Evolutionary conservation across 164 flowering plant species (phyloP).

Genomic region (Chimonanthus salicifolius): DNA sequence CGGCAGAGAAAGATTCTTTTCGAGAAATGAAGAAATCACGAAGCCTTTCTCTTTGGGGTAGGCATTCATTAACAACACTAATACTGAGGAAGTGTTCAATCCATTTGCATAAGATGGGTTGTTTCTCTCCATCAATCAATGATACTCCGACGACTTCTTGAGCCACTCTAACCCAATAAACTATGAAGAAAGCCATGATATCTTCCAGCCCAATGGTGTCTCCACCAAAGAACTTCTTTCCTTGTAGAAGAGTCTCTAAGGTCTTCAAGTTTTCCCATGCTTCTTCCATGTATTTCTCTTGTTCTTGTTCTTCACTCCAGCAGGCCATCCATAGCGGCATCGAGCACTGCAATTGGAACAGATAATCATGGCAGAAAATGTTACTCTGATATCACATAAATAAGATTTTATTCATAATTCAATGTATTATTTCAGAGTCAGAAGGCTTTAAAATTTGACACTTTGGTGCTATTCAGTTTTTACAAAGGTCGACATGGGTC

Average conservation of each 20-base stretch:
- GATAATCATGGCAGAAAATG: no score
- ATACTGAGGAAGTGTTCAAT: not conserved
- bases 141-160: not conserved
- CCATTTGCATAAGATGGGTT: slow-evolving; percentile 2
- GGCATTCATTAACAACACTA: not conserved
- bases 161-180: not conserved
- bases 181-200: slow-evolving; percentile 2
- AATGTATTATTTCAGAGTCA: no score
- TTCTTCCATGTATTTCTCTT: slow-evolving; percentile 21
- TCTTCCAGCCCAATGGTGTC: slow-evolving; percentile 1
- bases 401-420: no score
- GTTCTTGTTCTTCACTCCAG: slow-evolving; percentile 17
- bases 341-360: not conserved
- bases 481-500: no score
- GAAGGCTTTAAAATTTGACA: no score
- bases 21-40: not conserved
- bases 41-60: slow-evolving; percentile 5
- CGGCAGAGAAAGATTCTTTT: not conserved
- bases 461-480: no score
- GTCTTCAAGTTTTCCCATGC: slow-evolving; percentile 16
- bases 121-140: not conserved
- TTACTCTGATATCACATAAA: no score
- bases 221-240: slow-evolving; percentile 6
- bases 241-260: slow-evolving; percentile 20
- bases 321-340: not conserved